Evolutionary conservation across 441 rosid species (phyloP), one percentile per base, ranked within the genome.

Genomic region (Bruguiera hainesii): DNA sequence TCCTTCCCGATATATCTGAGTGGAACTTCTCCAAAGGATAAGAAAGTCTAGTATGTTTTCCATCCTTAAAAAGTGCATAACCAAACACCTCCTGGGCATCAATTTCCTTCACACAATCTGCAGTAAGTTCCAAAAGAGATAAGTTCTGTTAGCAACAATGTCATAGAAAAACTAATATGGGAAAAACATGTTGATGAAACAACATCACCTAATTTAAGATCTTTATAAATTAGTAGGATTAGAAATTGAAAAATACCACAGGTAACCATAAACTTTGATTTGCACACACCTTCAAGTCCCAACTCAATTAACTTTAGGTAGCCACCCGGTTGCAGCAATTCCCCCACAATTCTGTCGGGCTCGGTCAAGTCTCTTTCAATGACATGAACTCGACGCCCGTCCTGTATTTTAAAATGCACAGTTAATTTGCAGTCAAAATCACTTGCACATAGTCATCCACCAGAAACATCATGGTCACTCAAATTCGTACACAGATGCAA

Each of bases 71-170:
- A 39, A 89, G 83, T 7, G 86, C 95, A 74, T 89, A 89, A 51
- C 90, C 95, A 75, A 78, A 86, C 31, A 85, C 75, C 33, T 78
- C 78, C 61, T 85, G 92, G 21, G 90, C 86, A 75, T 89, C 91
- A 66, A 85, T 86, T 68, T 84, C 73, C 70, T 89, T 87, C 61
- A 84, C 79, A 60, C 96, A 87, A 79, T 87, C 96, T 87, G 79
- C 72, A 75, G 58, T 20, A 29, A 53, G 29, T 6, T 13, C 29
- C 18, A 42, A 42, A 42, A 42, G 16, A 42, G 48, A 13, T 11
- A 13, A 11, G 48, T 42, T 42, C 0, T 42, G 48, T 42, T 42
- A 42, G 48, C 18, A 42, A 42, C 18, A 42, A 42, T 11, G 4
- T 42, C 48, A 42, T 11, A 42, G 18, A 11, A 13, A 42, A 13